These are phyloP conservation scores for Eucalyptus tenuipes DNA, from an alignment of 345 rosid species.

Conservation along the genomic window DNA sequence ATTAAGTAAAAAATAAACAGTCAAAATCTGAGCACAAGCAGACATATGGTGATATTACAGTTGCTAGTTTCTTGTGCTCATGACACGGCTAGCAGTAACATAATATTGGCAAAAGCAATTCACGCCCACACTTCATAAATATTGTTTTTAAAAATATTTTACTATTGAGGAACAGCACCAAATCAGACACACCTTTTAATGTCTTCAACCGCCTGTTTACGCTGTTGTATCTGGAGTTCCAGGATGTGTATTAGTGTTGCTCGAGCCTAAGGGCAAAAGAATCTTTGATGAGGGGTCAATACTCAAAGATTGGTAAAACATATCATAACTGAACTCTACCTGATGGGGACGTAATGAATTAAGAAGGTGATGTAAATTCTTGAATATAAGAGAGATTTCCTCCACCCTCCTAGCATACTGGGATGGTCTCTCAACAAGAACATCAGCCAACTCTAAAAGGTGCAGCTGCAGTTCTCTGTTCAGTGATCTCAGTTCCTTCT, in stretches of 20 bases:
- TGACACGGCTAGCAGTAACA: not conserved
- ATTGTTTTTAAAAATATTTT: not conserved
- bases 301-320: not conserved
- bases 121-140: not conserved
- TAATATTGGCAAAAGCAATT: not conserved
- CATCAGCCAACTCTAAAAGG: constrained; percentile 87
- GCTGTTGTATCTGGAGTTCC: constrained; percentile 77
- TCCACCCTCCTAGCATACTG: constrained; percentile 92
- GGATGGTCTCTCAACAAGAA: constrained; percentile 91
- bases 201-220: constrained; percentile 91
- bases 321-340: constrained; percentile 12
- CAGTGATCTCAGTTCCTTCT: constrained; percentile 63
- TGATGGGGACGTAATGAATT: constrained; percentile 95
- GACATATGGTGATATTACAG: not conserved
- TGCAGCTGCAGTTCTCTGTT: constrained; percentile 88
- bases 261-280: constrained; percentile 43
- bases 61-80: not conserved
- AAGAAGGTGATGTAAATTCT: constrained; percentile 93
- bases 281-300: not conserved
- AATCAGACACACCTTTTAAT: constrained; percentile 51
- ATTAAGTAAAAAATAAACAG: not conserved
- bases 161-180: not conserved
- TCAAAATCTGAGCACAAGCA: not conserved
- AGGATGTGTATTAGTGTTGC: constrained; percentile 87
- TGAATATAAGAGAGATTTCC: constrained; percentile 80